These are phyloP conservation scores for Rhizoctonia solani DNA, from an alignment of 1,284 basidiomycete genomes.

Conservation along the genomic window DNA sequence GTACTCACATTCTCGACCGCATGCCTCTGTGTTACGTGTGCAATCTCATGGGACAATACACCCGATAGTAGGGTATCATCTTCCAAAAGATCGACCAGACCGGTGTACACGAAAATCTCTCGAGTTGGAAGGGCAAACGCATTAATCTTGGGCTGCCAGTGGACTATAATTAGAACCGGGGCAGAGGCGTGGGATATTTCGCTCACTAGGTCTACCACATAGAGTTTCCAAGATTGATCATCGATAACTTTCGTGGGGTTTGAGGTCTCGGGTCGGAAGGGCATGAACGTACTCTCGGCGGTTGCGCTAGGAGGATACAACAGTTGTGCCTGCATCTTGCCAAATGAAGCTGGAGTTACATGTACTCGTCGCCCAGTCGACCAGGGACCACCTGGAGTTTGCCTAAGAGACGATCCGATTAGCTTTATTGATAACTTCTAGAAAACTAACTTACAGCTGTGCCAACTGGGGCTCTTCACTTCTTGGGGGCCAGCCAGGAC, in stretches of 20 bases:
- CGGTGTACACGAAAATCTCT: slow-evolving; percentile 55
- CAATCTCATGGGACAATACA: slow-evolving; percentile 53
- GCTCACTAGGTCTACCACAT: slow-evolving; percentile 51
- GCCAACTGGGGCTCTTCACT: slow-evolving; percentile 3
- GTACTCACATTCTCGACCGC: slow-evolving; percentile 52
- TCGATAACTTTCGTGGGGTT: slow-evolving; percentile 52
- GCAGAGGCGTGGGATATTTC: background rate
- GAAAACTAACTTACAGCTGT: slow-evolving; percentile 6
- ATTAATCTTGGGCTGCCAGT: slow-evolving; percentile 51
- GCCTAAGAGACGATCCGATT: background rate
- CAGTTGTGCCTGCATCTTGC: slow-evolving; percentile 31
- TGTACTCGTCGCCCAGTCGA: slow-evolving; percentile 22
- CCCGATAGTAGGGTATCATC: slow-evolving; percentile 53
- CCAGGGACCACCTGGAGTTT: slow-evolving; percentile 17
- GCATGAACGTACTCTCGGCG: slow-evolving; percentile 46
- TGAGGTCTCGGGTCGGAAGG: slow-evolving; percentile 46
- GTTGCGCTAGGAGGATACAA: slow-evolving; percentile 45
- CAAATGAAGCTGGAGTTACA: slow-evolving; percentile 29
- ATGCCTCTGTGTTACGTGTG: slow-evolving; percentile 54
- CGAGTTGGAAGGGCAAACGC: slow-evolving; percentile 55
- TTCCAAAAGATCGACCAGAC: slow-evolving; percentile 50
- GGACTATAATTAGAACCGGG: slow-evolving; percentile 30
- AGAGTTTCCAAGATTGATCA: slow-evolving; percentile 52
- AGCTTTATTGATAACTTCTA: background rate
- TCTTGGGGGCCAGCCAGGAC: slow-evolving; percentile 26